Percentiles rank a stretch among this genome's conserved stretches.
Evolutionary conservation across 768 basidiomycete genomes (phyloP).

Genomic region (Leccinum variicolor): DNA sequence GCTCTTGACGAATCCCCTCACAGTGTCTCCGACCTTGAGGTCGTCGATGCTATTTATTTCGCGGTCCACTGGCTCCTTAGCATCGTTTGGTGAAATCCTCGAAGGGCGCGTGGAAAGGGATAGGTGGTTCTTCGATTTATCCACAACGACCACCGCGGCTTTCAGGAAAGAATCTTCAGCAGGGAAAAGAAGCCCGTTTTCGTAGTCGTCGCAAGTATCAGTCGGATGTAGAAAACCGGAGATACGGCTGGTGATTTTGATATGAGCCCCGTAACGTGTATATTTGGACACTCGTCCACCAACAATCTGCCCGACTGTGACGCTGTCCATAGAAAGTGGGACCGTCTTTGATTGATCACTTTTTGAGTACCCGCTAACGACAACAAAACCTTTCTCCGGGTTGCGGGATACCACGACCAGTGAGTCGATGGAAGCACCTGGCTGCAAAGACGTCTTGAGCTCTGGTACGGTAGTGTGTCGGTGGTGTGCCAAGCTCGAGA

Average conservation of each 20-base stretch:
- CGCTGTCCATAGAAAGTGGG: constrained; percentile 59
- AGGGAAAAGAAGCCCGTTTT: constrained; percentile 53
- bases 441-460: constrained; percentile 57
- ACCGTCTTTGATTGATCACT: constrained; percentile 48
- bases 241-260: constrained; percentile 72
- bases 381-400: constrained; percentile 79
- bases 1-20: constrained; percentile 89
- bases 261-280: constrained; percentile 63
- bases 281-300: constrained; percentile 79
- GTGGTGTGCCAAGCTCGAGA: constrained; percentile 84
- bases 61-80: constrained; percentile 53
- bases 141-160: constrained; percentile 67
- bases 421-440: constrained; percentile 68
- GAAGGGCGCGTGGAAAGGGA: constrained; percentile 82
- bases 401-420: constrained; percentile 90
- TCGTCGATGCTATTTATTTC: constrained; percentile 63
- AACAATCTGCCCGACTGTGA: constrained; percentile 71
- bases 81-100: constrained; percentile 52
- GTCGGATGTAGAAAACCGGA: constrained; percentile 79
- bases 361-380: constrained; percentile 74
- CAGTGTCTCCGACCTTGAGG: constrained; percentile 66
- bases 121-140: constrained; percentile 63
- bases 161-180: constrained; percentile 63
- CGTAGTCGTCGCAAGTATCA: constrained; percentile 80
- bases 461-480: constrained; percentile 63